phyloP scores from a whole-genome alignment of 768 basidiomycete genomes.

The Daedalea quercina region DNA sequence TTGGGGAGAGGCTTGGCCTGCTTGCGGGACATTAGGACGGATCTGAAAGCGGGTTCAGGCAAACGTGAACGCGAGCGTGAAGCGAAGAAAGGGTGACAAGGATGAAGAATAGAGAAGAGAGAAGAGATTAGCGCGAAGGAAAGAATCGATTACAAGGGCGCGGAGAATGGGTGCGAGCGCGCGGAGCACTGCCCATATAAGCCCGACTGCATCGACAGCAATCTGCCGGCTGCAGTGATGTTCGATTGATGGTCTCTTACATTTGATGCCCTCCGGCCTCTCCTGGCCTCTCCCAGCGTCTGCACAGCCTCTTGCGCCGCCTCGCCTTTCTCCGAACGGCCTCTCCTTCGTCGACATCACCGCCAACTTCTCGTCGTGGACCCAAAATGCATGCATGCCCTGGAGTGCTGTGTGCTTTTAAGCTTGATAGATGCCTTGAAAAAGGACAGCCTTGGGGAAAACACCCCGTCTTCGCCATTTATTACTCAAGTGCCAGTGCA shows the following conservation, averaged over 20 bases:
- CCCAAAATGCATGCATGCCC: too few species aligned
- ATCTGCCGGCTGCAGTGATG: background rate
- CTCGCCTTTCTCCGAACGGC: too few species aligned
- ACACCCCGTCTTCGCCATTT: too few species aligned
- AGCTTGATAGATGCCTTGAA: too few species aligned
- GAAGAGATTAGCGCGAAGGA: background rate
- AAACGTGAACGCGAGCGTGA: constrained; percentile 6
- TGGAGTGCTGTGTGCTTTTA: too few species aligned
- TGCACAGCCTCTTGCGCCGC: too few species aligned
- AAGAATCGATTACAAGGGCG: background rate
- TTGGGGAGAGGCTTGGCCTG: constrained; percentile 60
- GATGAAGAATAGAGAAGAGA: background rate
- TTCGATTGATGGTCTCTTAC: background rate
- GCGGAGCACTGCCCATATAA: background rate
- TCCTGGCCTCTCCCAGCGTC: background rate
- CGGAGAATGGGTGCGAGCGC: background rate
- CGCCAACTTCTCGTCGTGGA: too few species aligned
- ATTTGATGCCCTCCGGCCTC: background rate
- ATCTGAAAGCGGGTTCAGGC: constrained; percentile 16
- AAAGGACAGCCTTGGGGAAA: too few species aligned
- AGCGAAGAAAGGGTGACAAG: constrained; percentile 1
- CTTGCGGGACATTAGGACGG: constrained; percentile 41
- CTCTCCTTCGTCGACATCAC: too few species aligned
- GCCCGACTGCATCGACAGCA: background rate
- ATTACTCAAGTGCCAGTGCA: too few species aligned